phyloP scores from a whole-genome alignment of 441 rosid species.

The Eugenia klotzschiana region DNA sequence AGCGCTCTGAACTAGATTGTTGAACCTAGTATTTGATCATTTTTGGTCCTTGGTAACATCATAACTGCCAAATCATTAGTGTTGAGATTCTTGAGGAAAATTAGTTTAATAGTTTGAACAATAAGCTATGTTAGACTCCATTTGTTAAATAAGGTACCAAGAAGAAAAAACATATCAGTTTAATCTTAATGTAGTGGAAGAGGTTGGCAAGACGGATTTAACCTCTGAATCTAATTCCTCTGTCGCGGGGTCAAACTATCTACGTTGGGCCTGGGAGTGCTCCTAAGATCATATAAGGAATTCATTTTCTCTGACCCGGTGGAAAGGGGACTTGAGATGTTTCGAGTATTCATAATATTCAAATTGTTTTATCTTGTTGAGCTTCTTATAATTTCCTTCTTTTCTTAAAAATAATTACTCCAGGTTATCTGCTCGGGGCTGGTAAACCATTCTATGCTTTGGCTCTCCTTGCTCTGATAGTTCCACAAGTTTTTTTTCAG shows the following conservation, averaged over 20 bases:
- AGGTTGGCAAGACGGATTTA: not conserved
- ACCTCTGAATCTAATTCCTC: not conserved
- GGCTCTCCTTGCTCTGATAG: conserved; percentile 59
- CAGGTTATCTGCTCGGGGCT: conserved; percentile 82
- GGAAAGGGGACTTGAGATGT: not conserved
- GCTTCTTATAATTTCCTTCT: not conserved
- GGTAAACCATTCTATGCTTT: conserved; percentile 91
- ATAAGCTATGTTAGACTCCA: not conserved
- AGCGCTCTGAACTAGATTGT: not conserved
- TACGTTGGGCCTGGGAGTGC: not conserved
- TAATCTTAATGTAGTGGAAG: not conserved
- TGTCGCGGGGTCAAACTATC: not conserved
- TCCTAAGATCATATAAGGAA: not conserved
- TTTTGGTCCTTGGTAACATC: not conserved
- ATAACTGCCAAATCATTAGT: not conserved
- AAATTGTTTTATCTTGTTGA: not conserved
- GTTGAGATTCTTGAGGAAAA: not conserved
- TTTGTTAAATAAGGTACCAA: not conserved
- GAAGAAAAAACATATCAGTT: not conserved
- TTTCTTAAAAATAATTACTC: not conserved
- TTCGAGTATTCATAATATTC: not conserved
- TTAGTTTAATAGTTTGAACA: not conserved
- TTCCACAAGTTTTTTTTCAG: conserved; percentile 87
- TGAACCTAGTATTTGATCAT: not conserved
- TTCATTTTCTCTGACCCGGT: not conserved